Percentiles rank a stretch among this genome's conserved stretches.
phyloP scores from a whole-genome alignment of 2,329 filamentous ascomycete genomes.

The Blastomyces gilchristii region DNA sequence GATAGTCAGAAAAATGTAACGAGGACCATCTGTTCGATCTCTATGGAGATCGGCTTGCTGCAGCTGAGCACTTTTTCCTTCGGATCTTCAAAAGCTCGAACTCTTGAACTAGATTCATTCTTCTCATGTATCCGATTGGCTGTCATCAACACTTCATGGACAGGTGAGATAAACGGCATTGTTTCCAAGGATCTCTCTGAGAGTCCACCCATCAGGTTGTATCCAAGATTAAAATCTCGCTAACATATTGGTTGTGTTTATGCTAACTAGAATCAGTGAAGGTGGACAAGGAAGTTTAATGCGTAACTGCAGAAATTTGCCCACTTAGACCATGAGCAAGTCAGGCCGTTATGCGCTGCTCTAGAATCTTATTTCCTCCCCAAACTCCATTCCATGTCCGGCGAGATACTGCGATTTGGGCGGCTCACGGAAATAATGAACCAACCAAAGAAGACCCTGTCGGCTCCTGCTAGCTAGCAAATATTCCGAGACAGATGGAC shows the following conservation, averaged over 20 bases:
- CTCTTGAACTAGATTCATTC: not conserved
- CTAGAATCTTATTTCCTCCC: not conserved
- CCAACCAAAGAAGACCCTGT: not conserved
- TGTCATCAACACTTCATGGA: not conserved
- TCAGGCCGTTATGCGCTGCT: not conserved
- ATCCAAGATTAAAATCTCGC: slow-evolving; percentile 1
- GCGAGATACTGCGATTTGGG: not conserved
- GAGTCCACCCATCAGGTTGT: not conserved
- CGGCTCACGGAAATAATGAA: too few species aligned
- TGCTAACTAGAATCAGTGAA: not conserved
- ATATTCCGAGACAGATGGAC: not conserved
- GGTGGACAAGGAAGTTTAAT: not conserved
- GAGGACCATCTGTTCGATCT: slow-evolving; percentile 1
- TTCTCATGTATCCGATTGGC: not conserved
- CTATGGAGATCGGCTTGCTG: not conserved
- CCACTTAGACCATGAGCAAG: too few species aligned
- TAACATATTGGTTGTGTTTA: not conserved
- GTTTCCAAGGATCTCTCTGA: not conserved
- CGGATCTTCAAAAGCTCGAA: not conserved
- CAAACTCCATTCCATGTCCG: not conserved
- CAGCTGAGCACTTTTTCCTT: not conserved
- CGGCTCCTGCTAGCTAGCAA: not conserved
- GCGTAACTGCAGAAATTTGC: not conserved
- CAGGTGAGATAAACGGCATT: not conserved
- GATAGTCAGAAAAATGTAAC: not conserved